Conservation (phyloP, 176 grass and related monocot species). For the Tillandsia leiboldiana region DNA sequence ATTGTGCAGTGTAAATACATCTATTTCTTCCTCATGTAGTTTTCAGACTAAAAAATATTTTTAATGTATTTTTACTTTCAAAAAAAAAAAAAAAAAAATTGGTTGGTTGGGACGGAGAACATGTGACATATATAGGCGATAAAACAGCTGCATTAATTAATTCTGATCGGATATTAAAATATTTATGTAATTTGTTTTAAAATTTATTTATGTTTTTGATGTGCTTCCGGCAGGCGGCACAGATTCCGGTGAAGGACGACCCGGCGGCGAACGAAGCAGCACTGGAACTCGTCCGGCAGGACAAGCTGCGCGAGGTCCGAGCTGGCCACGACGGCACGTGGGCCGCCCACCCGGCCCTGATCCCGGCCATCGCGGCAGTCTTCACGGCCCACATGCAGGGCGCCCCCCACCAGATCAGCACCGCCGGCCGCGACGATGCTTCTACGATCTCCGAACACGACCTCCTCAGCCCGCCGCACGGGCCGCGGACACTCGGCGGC, state of each 20-base stretch:
- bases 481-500: slow-evolving; percentile 56
- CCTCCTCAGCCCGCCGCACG: slow-evolving; percentile 51
- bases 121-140: no score
- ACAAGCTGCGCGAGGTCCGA: slow-evolving; percentile 73
- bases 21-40: no score
- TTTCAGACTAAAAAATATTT: no score
- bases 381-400: slow-evolving; percentile 54
- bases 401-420: slow-evolving; percentile 59
- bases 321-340: slow-evolving; percentile 92
- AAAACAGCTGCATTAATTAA: no score
- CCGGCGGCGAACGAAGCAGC: slow-evolving; percentile 71
- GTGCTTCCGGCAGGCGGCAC: slow-evolving; percentile 49
- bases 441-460: slow-evolving; percentile 48
- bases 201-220: background rate
- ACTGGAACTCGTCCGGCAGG: slow-evolving; percentile 70
- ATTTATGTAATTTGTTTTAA: no score
- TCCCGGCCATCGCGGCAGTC: slow-evolving; percentile 60
- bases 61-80: no score
- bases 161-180: no score
- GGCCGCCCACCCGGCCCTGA: slow-evolving; percentile 93
- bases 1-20: no score
- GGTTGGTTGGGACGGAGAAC: no score
- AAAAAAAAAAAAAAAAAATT: no score
- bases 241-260: slow-evolving; percentile 83
- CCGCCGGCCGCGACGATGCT: slow-evolving; percentile 18